A percentile compares a stretch with the other conserved stretches of the same genome.
Conservation (phyloP, 23 red algal species). For the Chondrus crispus region DNA sequence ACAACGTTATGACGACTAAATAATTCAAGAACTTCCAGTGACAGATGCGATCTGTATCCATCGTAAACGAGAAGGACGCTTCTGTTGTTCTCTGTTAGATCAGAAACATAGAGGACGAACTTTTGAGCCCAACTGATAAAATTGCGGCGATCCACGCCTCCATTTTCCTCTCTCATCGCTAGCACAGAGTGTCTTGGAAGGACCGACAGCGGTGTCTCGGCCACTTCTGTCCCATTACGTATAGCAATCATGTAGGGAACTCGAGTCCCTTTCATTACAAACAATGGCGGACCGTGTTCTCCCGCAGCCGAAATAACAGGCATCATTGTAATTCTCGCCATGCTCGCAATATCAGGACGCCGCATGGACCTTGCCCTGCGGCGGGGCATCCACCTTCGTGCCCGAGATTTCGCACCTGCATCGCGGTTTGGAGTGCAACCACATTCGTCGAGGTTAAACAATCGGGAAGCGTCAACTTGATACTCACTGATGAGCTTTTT, state of each 20-base stretch:
- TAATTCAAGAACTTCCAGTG: background rate
- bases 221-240: background rate
- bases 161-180: background rate
- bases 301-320: background rate
- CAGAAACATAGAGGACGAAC: background rate
- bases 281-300: background rate
- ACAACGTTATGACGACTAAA: background rate
- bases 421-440: background rate
- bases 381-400: too few relatives aligned
- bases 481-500: background rate
- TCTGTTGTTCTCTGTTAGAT: background rate
- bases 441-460: background rate
- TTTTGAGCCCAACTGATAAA: constrained; percentile 5
- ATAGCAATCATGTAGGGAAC: background rate
- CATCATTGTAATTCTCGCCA: background rate
- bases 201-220: background rate
- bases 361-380: too few relatives aligned
- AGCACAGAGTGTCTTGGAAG: background rate
- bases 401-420: background rate
- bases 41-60: constrained; percentile 26
- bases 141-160: background rate
- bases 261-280: background rate
- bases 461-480: background rate
- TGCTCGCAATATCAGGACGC: background rate
- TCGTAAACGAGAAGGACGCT: constrained; percentile 16